Evolutionary conservation across 352 stramenopile species (phyloP), one percentile per base, ranked within the genome.

Genomic region (Phytopythium cucurbitacearum): DNA sequence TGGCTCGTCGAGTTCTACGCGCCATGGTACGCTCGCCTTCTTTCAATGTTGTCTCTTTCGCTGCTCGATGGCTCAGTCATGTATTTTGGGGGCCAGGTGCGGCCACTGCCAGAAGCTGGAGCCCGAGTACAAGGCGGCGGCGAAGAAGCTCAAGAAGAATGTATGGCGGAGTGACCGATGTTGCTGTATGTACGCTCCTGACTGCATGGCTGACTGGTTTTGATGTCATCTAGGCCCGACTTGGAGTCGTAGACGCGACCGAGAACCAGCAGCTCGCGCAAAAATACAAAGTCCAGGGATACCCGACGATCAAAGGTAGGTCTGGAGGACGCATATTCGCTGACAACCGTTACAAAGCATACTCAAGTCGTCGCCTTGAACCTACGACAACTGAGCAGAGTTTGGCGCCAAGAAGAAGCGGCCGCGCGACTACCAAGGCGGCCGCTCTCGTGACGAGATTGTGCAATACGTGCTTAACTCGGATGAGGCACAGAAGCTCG

Each of bases 1-100:
- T 97, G 89, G 88, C 67, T 98, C 40, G 91, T 98, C 39, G 88
- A 97, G 62, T 98, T 98, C 67, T 96, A 96, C 58, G 91, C 91
- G 13, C 91, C 89, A 35, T 98, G 89, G 89, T 84, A 41, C 8
- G 59, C 53, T 55, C 38, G 4, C n/a, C 40, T 13, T 10, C 16
- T 13, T 51, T 12, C 6, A 32, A 52, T 15, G 21, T 49, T 41
- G 35, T 41, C 8, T 7, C 43, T 40, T 6, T 63, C 38, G 8
- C 12, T n/a, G 43, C 13, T 43, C 12, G 9, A 9, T 32, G 9
- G 10, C 51, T 43, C 38, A 55, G 53, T 3, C 8, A 21, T 35
- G 51, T n/a, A 15, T 15, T 53, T 35, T 9, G 40, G 5, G 39
- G 16, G 32, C 2, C 46, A 88, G 77, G 77, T 97, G 89, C 49